phyloP scores from a whole-genome alignment of 805 yeast species.

The Cyberlindnera bimundalis region DNA sequence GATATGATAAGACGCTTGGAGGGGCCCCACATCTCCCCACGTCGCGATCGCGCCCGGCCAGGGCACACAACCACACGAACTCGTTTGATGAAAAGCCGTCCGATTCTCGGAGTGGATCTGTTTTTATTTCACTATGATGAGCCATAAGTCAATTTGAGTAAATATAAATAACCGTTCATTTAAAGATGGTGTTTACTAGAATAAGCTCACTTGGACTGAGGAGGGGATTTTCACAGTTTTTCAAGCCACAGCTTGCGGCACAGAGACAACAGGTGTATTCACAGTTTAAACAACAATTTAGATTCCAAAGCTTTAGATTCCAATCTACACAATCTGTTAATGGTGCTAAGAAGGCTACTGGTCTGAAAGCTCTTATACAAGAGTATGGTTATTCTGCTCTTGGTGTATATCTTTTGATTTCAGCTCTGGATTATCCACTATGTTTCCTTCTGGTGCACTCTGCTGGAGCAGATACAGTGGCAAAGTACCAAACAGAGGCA shows the following conservation, averaged over 20 bases:
- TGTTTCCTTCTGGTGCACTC: constrained; percentile 83
- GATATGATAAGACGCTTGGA: too few relatives aligned
- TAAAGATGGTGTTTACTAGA: constrained; percentile 1
- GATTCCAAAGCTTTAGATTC: constrained; percentile 11
- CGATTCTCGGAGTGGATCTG: neutral
- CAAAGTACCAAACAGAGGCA: constrained; percentile 56
- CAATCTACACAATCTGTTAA: constrained; percentile 11
- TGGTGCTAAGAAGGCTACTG: constrained; percentile 22
- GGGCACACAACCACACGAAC: neutral
- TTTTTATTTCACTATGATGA: neutral
- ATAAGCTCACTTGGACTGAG: constrained; percentile 9
- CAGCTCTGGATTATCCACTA: constrained; percentile 75
- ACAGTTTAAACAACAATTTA: constrained; percentile 8
- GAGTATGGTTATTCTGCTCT: constrained; percentile 91
- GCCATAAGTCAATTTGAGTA: too few relatives aligned
- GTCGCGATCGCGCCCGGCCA: too few relatives aligned
- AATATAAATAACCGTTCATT: neutral
- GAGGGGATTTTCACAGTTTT: constrained; percentile 5
- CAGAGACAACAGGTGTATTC: constrained; percentile 9
- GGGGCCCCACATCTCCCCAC: too few relatives aligned
- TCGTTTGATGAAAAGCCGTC: neutral
- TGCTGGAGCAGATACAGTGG: constrained; percentile 79
- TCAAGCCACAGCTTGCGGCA: constrained; percentile 5
- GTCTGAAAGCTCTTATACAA: constrained; percentile 61
- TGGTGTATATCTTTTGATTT: constrained; percentile 75